Base-by-base conservation (phyloP, 2,329 filamentous ascomycete genomes). In the Domatiomyces globalis region DNA sequence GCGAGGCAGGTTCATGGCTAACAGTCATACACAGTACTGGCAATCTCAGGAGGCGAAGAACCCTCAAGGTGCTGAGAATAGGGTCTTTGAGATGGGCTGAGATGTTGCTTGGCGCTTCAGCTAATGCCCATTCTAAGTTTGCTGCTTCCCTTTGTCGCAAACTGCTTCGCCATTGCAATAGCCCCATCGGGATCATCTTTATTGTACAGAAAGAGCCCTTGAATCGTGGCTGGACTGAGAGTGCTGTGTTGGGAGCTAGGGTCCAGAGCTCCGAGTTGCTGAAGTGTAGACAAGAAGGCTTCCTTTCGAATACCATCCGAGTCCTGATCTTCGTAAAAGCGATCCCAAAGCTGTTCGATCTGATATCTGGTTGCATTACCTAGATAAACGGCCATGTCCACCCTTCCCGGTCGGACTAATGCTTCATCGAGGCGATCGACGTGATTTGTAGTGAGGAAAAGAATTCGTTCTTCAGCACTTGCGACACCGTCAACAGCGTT, bases 391-490 rank as follows among this genome's bases (percentile, higher is more conserved):
- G 87, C 92, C 83, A 96, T 85, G 67, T 98, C 92, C 0, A 98
- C 88, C 47, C 92, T 79, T 0, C 92, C 92, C 0, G 92, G 92
- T 20, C 92, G 78, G 46, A 96, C 87, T 43, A 98, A 70, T 3
- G 92, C 92, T 54, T 87, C 84, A 62, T 95, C 88, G 1, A 62
- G 76, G 43, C 87, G 78, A 58, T 95, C 88, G 39, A 95, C 81
- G 63, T 95, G 87, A 63, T 98, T 98, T 18, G 90, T 94, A 1
- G 92, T 98, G 56, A 94, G 74, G 67, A 98, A 95, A 1, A 94
- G 81, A 56, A 98, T 85, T 49, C 92, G 80, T 71, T 96, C 90
- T 65, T 96, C 92, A 10, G 88, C 87, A 49, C 89, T 94, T 5
- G 88, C 88, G n/a, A 96, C 81, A 1, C 92, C 92, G 57, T 98